These are phyloP conservation scores for Paracorniculantispora psalliotae DNA, from an alignment of 2,329 filamentous ascomycete genomes.

Conservation along the genomic window DNA sequence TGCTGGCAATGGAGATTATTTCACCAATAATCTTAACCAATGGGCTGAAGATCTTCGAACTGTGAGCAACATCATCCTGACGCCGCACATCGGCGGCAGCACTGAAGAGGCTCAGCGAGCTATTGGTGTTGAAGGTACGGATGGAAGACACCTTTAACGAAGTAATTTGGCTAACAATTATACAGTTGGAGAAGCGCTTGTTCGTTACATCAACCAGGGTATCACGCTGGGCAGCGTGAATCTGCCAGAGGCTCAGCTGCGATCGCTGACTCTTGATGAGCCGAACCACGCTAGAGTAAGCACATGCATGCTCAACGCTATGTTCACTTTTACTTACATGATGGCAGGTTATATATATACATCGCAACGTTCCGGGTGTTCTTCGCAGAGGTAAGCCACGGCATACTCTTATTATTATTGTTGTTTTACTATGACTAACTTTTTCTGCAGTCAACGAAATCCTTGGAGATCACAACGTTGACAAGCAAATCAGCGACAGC, in stretches of 20 bases:
- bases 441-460: slow-evolving; percentile 74
- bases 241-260: slow-evolving; percentile 87
- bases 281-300: slow-evolving; percentile 75
- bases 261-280: slow-evolving; percentile 86
- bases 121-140: slow-evolving; percentile 76
- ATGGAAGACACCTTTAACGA: background rate
- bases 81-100: slow-evolving; percentile 94
- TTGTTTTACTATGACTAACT: background rate
- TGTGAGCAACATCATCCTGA: slow-evolving; percentile 89
- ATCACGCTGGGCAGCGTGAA: slow-evolving; percentile 90
- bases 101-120: slow-evolving; percentile 96
- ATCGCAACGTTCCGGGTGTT: slow-evolving; percentile 94
- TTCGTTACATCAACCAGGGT: slow-evolving; percentile 94
- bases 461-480: slow-evolving; percentile 90
- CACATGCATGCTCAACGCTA: background rate
- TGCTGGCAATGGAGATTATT: slow-evolving; percentile 90
- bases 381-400: slow-evolving; percentile 64
- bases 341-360: slow-evolving; percentile 78
- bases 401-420: slow-evolving; percentile 13
- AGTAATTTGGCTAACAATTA: slow-evolving; percentile 15
- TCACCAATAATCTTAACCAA: slow-evolving; percentile 73
- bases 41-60: slow-evolving; percentile 83
- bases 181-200: slow-evolving; percentile 73
- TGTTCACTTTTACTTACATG: slow-evolving; percentile 15
- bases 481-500: slow-evolving; percentile 97